A percentile compares a stretch with the other conserved stretches of the same genome.
Evolutionary conservation across 179 eudicot genomes (phyloP).

Genomic region (Camellia oleifera): DNA sequence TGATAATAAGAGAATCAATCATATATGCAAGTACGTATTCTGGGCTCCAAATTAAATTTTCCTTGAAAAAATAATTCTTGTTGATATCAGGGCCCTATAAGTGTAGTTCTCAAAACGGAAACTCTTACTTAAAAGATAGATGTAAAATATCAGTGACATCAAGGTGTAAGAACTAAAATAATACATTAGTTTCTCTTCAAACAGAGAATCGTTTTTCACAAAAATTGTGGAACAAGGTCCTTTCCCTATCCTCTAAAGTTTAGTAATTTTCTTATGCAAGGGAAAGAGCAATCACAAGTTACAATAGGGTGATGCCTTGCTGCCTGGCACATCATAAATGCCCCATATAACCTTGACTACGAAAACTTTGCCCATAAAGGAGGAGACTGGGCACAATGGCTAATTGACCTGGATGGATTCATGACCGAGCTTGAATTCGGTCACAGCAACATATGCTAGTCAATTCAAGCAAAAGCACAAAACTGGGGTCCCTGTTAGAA

Average conservation of each 20-base stretch:
- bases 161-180: neutral
- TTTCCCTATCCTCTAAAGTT: neutral
- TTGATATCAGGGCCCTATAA: neutral
- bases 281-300: neutral
- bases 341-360: neutral
- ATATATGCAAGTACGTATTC: neutral
- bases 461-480: neutral
- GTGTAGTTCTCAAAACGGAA: neutral
- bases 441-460: neutral
- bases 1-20: neutral
- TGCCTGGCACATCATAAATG: neutral
- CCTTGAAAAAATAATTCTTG: neutral
- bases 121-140: neutral
- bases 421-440: neutral
- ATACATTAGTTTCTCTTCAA: neutral
- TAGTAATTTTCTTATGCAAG: neutral
- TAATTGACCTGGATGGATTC: neutral
- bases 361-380: neutral
- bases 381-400: too few relatives aligned
- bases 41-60: neutral
- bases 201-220: neutral
- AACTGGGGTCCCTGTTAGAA: neutral
- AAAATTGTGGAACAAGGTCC: neutral
- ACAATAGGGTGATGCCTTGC: too few relatives aligned
- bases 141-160: neutral